Percentiles rank a stretch among this genome's conserved stretches.
These are phyloP conservation scores for Zygosaccharomyces pseudobailii DNA, from an alignment of 1,139 yeast genomes.

Conservation along the genomic window DNA sequence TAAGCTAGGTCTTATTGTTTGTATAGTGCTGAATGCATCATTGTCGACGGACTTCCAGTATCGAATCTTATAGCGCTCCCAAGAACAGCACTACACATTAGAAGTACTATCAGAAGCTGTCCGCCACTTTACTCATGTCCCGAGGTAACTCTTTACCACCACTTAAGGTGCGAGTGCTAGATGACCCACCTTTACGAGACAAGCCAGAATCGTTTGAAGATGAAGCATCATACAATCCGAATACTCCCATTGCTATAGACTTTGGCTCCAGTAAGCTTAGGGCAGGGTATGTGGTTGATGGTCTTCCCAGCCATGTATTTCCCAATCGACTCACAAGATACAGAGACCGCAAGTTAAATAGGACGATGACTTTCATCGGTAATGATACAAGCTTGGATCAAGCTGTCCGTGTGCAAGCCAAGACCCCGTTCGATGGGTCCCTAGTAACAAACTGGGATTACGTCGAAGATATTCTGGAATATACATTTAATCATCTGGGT, in stretches of 20 bases:
- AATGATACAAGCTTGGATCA: constrained; percentile 74
- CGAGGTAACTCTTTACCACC: constrained; percentile 40
- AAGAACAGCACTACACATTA: too few species aligned
- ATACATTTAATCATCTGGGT: constrained; percentile 72
- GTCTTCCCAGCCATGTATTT: constrained; percentile 59
- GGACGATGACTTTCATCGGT: constrained; percentile 71
- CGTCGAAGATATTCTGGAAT: constrained; percentile 76
- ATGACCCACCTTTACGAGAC: constrained; percentile 42
- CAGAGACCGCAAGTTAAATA: constrained; percentile 68
- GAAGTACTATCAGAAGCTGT: neutral
- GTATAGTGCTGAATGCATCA: neutral
- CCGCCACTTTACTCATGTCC: constrained; percentile 15
- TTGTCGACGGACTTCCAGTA: neutral
- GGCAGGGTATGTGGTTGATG: constrained; percentile 59
- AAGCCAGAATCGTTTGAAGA: constrained; percentile 46
- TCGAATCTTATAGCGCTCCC: neutral
- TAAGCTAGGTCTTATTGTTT: too few species aligned
- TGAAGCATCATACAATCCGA: constrained; percentile 46
- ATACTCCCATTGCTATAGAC: constrained; percentile 76
- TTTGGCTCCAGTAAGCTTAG: constrained; percentile 69
- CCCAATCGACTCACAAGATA: constrained; percentile 68
- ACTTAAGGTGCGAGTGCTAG: constrained; percentile 46
- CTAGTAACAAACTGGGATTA: constrained; percentile 90
- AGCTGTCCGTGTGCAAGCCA: constrained; percentile 60
- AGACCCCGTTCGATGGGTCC: constrained; percentile 83